Evolutionary conservation across 2,329 filamentous ascomycete genomes (phyloP).

Genomic region (Cryphonectria radicalis): DNA sequence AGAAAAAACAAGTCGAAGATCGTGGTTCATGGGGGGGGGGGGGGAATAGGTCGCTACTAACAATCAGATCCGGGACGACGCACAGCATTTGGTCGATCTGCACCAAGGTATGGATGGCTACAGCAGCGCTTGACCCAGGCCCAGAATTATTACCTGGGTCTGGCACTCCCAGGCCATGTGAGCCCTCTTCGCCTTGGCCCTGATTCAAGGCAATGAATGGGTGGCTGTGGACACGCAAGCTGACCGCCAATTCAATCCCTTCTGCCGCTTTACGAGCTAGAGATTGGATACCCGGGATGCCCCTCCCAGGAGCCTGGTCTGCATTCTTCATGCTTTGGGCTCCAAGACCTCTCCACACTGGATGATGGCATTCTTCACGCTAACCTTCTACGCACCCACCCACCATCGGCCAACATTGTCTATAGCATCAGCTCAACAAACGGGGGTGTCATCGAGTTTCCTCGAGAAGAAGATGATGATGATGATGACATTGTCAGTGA

Average conservation of each 20-base stretch:
- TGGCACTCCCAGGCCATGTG: slow-evolving; percentile 32
- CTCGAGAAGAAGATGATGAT: neutral
- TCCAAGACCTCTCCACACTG: neutral
- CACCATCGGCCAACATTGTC: neutral
- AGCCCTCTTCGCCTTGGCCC: slow-evolving; percentile 13
- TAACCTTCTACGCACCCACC: slow-evolving; percentile 3
- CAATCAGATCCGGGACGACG: slow-evolving; percentile 22
- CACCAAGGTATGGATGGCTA: slow-evolving; percentile 16
- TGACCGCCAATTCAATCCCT: slow-evolving; percentile 55
- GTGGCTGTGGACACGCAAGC: slow-evolving; percentile 39
- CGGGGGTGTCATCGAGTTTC: neutral
- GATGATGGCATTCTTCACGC: neutral
- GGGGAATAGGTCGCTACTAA: slow-evolving; percentile 37
- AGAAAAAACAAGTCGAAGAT: slow-evolving; percentile 38
- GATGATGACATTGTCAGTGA: neutral
- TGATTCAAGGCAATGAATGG: slow-evolving; percentile 32
- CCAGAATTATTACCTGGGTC: slow-evolving; percentile 11
- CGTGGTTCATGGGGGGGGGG: slow-evolving; percentile 43
- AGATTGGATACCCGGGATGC: neutral
- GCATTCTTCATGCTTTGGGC: slow-evolving; percentile 6
- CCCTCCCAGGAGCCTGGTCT: neutral
- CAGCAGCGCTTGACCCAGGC: slow-evolving; percentile 18
- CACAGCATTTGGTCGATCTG: slow-evolving; percentile 6
- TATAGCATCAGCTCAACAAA: neutral
- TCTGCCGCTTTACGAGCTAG: slow-evolving; percentile 24